Conservation (phyloP, 495 filamentous ascomycete genomes). For the Chlorociboria aeruginascens region DNA sequence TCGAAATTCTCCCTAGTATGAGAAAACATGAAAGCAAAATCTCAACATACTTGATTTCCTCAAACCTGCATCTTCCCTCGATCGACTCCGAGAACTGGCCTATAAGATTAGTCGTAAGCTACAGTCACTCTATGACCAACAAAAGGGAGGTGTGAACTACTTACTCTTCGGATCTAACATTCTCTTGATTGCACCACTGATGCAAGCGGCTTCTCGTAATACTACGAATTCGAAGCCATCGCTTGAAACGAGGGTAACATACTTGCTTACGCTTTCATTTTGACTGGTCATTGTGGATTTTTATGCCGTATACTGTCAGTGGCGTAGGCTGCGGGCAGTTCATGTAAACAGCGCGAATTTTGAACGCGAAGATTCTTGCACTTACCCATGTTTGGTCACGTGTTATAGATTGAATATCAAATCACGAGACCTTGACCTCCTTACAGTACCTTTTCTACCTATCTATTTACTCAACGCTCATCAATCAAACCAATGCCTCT, state of each 20-base stretch:
- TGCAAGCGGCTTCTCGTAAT: conserved; percentile 59
- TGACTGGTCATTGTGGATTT: conserved; percentile 5
- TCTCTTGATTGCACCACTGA: conserved; percentile 65
- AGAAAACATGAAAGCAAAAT: not conserved
- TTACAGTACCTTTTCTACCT: no score
- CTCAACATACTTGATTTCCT: conserved; percentile 56
- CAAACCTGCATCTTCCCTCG: conserved; percentile 52
- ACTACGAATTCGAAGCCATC: conserved; percentile 88
- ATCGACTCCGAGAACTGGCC: conserved; percentile 60
- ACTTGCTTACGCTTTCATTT: conserved; percentile 33
- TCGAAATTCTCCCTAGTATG: not conserved
- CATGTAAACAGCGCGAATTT: not conserved
- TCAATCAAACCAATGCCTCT: no score
- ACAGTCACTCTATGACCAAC: not conserved
- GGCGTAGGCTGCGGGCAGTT: not conserved
- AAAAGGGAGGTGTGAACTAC: conserved; percentile 13
- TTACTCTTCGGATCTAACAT: conserved; percentile 76
- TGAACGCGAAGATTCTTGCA: no score
- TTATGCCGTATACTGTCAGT: no score
- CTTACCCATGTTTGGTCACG: no score
- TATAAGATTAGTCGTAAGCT: conserved; percentile 17
- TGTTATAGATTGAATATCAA: no score
- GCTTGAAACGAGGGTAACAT: conserved; percentile 73
- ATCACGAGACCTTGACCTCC: no score
- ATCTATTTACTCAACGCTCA: no score